A percentile compares a stretch with the other conserved stretches of the same genome.
phyloP scores from a whole-genome alignment of 768 basidiomycete genomes.

The Lactarius pseudohatsudake region DNA sequence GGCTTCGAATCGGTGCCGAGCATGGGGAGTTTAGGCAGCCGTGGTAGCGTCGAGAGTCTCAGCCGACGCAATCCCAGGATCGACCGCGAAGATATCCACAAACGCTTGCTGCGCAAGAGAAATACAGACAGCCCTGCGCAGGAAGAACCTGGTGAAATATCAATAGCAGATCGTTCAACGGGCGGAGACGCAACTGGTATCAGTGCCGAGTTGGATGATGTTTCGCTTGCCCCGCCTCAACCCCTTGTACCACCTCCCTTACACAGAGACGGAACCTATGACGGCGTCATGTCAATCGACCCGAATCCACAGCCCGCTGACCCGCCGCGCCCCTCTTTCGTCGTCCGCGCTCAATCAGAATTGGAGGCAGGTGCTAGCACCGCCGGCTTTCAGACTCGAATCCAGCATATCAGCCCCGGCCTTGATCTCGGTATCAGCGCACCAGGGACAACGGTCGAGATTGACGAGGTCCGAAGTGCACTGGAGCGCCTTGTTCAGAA shows the following conservation, averaged over 20 bases:
- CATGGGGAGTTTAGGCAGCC: conserved; percentile 29
- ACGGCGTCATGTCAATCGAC: conserved; percentile 38
- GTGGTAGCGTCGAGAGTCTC: conserved; percentile 31
- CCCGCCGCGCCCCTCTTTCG: conserved; percentile 35
- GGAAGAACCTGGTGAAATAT: conserved; percentile 15
- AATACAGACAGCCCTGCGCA: conserved; percentile 46
- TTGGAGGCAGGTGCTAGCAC: conserved; percentile 18
- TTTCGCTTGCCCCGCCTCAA: conserved; percentile 6
- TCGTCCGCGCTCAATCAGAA: conserved; percentile 33
- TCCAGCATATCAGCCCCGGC: conserved; percentile 10
- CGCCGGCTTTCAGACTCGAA: conserved; percentile 31
- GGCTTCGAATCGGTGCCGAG: conserved; percentile 26
- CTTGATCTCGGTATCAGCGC: conserved; percentile 17
- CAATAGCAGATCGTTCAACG: neutral
- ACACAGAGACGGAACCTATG: conserved; percentile 32
- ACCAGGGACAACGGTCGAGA: conserved; percentile 29
- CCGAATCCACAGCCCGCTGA: conserved; percentile 37
- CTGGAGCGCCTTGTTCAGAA: conserved; percentile 43
- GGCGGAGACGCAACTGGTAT: conserved; percentile 11
- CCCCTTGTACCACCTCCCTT: conserved; percentile 4
- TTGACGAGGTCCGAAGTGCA: conserved; percentile 41
- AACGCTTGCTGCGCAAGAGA: conserved; percentile 46
- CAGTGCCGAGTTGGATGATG: neutral
- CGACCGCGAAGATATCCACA: conserved; percentile 53
- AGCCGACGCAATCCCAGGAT: conserved; percentile 44